These are phyloP conservation scores for Dothistroma pini DNA, from an alignment of 2,329 filamentous ascomycete genomes.

Conservation along the genomic window DNA sequence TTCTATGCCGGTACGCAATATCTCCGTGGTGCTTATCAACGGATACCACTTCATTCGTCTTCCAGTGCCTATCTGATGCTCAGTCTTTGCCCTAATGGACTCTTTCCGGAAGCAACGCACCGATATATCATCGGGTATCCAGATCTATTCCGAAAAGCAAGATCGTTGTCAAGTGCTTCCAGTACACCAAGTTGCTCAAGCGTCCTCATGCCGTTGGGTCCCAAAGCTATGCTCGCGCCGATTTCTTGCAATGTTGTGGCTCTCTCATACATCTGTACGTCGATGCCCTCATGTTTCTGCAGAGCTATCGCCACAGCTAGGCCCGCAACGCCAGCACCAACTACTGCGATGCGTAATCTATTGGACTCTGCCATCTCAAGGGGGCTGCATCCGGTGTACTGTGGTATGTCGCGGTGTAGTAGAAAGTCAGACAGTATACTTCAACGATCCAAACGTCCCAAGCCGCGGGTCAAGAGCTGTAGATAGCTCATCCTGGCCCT, in stretches of 20 bases:
- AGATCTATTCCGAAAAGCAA: conserved; percentile 35
- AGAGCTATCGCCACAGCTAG: conserved; percentile 39
- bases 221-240: conserved; percentile 39
- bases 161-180: conserved; percentile 33
- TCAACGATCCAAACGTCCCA: neutral
- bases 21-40: conserved; percentile 33
- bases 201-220: conserved; percentile 39
- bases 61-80: conserved; percentile 30
- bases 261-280: conserved; percentile 38
- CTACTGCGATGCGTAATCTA: conserved; percentile 32
- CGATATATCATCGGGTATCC: conserved; percentile 37
- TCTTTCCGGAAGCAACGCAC: conserved; percentile 14
- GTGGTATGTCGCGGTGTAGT: neutral
- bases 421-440: neutral
- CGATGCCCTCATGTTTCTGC: conserved; percentile 29
- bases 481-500: neutral
- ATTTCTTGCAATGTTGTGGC: conserved; percentile 37
- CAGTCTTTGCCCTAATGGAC: neutral
- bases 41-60: conserved; percentile 38
- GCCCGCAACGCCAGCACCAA: conserved; percentile 40
- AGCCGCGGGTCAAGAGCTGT: neutral
- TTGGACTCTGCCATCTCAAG: conserved; percentile 8
- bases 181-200: conserved; percentile 37
- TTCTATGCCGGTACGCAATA: conserved; percentile 33
- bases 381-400: neutral